Conservation (phyloP, 78 protist species). For the Pigoraptor vietnamica region DNA sequence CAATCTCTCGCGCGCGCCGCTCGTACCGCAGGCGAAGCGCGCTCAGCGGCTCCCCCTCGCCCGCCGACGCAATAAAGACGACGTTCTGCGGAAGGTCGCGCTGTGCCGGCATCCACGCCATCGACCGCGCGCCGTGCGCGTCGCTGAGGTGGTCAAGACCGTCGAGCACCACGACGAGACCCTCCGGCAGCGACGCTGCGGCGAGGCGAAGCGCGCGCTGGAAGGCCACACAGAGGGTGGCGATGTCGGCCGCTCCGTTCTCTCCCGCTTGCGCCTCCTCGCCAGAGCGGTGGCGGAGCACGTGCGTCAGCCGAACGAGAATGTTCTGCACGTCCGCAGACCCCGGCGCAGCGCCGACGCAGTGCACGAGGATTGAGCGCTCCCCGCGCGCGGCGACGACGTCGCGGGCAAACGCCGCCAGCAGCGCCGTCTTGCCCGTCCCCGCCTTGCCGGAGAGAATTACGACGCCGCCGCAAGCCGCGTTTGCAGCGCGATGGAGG, state of each 20-base stretch:
- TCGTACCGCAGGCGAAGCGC: neutral
- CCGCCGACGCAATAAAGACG: constrained; percentile 16
- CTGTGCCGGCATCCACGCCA: constrained; percentile 50
- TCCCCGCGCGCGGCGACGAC: neutral
- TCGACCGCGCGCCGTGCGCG: constrained; percentile 33
- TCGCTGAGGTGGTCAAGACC: constrained; percentile 53
- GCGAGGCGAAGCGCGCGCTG: constrained; percentile 20
- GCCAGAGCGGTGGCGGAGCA: neutral
- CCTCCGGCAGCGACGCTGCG: neutral
- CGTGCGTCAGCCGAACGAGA: constrained; percentile 17
- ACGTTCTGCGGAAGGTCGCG: constrained; percentile 5
- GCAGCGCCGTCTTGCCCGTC: constrained; percentile 52
- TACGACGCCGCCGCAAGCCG: neutral
- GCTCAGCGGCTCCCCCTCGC: constrained; percentile 18
- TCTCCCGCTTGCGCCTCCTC: neutral
- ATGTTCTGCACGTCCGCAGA: constrained; percentile 20
- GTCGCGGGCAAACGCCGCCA: constrained; percentile 17
- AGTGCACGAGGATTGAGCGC: neutral
- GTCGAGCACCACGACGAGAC: constrained; percentile 47
- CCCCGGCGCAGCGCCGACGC: neutral
- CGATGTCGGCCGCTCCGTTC: neutral
- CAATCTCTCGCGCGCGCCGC: neutral
- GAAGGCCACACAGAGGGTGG: neutral
- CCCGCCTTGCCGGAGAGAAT: constrained; percentile 57
- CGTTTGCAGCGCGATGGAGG: neutral